Evolutionary conservation across 805 yeast genomes (phyloP), one percentile per base, ranked within the genome.

Genomic region (Barnettozyma siamensis): DNA sequence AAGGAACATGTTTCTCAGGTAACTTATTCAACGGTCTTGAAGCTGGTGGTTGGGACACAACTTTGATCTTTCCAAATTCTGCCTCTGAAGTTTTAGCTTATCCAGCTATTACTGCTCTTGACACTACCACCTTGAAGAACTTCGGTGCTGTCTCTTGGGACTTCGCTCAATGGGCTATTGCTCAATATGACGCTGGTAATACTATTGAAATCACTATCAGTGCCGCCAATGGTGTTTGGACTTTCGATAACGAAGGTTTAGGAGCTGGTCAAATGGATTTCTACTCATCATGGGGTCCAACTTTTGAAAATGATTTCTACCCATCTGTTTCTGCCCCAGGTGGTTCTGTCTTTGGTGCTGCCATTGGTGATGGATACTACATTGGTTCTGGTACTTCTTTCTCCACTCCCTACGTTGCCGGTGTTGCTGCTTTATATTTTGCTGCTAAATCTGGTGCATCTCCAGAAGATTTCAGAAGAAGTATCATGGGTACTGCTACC

Each of bases 291-390:
- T 43, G 46, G 50, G 52, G 52, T 26, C 52, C 52, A 40, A 46
- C 48, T 11, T 48, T 33, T 31, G 43, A 44, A 40, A 48, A 48
- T 31, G 21, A 38, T n/a, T 48, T 44, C 41, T 48, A 31, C 30
- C 52, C 52, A 18, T 39, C 43, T n/a, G 31, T 46, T 13, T 28
- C 41, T 38, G 50, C 46, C 36, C 52, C 52, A 44, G 52, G 52
- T 41, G 49, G 48, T 35, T n/a, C 12, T 8, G 51, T 48, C 28
- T 43, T 35, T 20, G 51, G 51, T 41, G 42, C 39, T 31, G 13
- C 34, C 13, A 7, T 29, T n/a, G 49, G 42, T 23, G 43, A 37
- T 31, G 35, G 38, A 11, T 43, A 30, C 20, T 35, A 26, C 19
- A 33, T 33, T 35, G 49, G 35, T 23, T 43, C 48, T 10, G 49